Evolutionary conservation across 345 rosid genomes (phyloP).

Genomic region (Aquilaria sinensis): DNA sequence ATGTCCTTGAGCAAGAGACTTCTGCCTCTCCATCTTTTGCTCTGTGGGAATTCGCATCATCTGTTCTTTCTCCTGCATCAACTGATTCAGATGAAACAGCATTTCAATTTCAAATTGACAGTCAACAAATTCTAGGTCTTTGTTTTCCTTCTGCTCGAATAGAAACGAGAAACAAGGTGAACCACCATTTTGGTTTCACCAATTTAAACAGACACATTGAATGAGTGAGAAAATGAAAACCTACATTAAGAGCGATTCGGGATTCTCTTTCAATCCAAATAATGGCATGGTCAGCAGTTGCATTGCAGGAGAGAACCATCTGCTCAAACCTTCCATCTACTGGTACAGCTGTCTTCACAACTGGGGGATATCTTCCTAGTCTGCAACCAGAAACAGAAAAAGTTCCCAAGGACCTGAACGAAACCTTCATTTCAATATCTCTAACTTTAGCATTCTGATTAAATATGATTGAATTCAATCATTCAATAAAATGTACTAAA

Average conservation of each 20-base stretch:
- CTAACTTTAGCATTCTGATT: neutral
- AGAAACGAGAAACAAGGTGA: too few species aligned
- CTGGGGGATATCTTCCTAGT: constrained; percentile 82
- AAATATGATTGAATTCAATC: too few species aligned
- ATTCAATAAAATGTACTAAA: too few species aligned
- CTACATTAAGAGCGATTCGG: constrained; percentile 73
- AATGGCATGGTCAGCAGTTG: constrained; percentile 79
- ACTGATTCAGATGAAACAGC: constrained; percentile 26
- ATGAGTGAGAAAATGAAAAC: constrained; percentile 16
- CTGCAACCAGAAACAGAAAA: constrained; percentile 31
- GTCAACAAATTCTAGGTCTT: too few species aligned
- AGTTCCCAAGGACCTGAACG: neutral
- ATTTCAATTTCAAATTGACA: neutral
- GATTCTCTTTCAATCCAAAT: constrained; percentile 91
- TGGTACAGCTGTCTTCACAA: constrained; percentile 96
- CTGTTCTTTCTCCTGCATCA: constrained; percentile 72
- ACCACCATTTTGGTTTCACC: neutral
- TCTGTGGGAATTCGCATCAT: constrained; percentile 63
- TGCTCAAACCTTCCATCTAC: constrained; percentile 97
- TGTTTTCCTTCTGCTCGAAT: too few species aligned
- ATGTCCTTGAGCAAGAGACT: constrained; percentile 66
- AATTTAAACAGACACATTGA: neutral
- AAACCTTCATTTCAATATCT: neutral
- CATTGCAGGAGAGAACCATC: constrained; percentile 81
- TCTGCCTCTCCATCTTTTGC: constrained; percentile 77